These are phyloP conservation scores for Candida morakotiae DNA, from an alignment of 805 yeast genomes.

Conservation along the genomic window DNA sequence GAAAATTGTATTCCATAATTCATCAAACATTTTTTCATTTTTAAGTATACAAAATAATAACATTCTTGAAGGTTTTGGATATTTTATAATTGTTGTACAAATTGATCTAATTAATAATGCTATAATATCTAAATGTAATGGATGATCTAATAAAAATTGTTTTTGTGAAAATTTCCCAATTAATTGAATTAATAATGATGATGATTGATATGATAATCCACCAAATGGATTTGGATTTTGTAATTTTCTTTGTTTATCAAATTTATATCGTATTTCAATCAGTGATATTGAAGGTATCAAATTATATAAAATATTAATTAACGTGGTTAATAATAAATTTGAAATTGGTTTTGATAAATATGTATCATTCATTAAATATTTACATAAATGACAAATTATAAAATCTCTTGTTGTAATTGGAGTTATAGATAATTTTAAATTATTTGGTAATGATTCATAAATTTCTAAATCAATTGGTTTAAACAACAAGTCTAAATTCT, in stretches of 20 bases:
- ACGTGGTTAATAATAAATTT: constrained; percentile 35
- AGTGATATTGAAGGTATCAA: constrained; percentile 41
- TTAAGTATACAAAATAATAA: constrained; percentile 48
- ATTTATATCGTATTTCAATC: constrained; percentile 14
- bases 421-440: constrained; percentile 39
- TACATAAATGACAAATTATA: constrained; percentile 49
- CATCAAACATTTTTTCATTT: constrained; percentile 34
- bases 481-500: constrained; percentile 41
- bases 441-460: constrained; percentile 51
- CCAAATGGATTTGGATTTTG: constrained; percentile 32
- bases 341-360: constrained; percentile 20
- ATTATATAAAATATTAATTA: constrained; percentile 61
- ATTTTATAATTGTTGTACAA: constrained; percentile 47
- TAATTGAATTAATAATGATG: constrained; percentile 42
- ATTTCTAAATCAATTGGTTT: constrained; percentile 40
- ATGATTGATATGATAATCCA: constrained; percentile 50
- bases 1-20: constrained; percentile 30
- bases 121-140: constrained; percentile 49
- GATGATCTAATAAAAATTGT: constrained; percentile 31
- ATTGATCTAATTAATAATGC: constrained; percentile 58
- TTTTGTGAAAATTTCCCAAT: constrained; percentile 34
- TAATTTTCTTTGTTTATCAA: constrained; percentile 18
- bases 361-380: constrained; percentile 22
- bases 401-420: constrained; percentile 63
- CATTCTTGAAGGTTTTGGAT: constrained; percentile 50